These are phyloP conservation scores for Amanita fuliginea DNA, from an alignment of 768 basidiomycete species.

Conservation along the genomic window DNA sequence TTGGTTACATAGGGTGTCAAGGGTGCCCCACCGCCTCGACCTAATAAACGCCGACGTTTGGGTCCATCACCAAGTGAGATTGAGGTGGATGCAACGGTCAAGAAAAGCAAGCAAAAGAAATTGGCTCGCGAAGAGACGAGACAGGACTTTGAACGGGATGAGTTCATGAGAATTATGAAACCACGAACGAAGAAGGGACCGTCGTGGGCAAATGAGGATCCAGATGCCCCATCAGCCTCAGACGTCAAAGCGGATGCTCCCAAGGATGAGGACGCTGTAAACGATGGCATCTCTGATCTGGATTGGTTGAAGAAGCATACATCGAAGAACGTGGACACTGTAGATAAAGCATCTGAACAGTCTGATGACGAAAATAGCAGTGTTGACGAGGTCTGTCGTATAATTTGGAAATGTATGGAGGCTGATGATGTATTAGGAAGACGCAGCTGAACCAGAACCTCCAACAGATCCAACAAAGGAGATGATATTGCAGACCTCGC, in stretches of 20 bases:
- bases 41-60: constrained; percentile 57
- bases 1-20: constrained; percentile 43
- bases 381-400: constrained; percentile 5
- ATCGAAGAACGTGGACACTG: constrained; percentile 31
- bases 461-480: constrained; percentile 28
- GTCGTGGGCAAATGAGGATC: constrained; percentile 51
- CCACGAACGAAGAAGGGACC: constrained; percentile 45
- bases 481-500: constrained; percentile 61
- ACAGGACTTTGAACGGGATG: constrained; percentile 35
- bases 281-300: constrained; percentile 45
- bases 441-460: constrained; percentile 9
- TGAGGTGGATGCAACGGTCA: constrained; percentile 1
- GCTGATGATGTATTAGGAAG: background rate
- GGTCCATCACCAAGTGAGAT: constrained; percentile 19
- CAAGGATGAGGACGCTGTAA: constrained; percentile 13
- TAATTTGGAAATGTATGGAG: background rate
- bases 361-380: constrained; percentile 36
- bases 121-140: constrained; percentile 11
- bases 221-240: constrained; percentile 6
- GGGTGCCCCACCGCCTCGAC: constrained; percentile 55
- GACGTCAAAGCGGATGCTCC: constrained; percentile 5
- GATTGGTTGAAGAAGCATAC: constrained; percentile 69
- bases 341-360: constrained; percentile 48
- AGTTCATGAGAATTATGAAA: constrained; percentile 72
- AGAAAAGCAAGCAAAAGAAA: constrained; percentile 8